These are phyloP conservation scores for Starmerella cellae DNA, from an alignment of 805 yeast genomes.

Conservation along the genomic window DNA sequence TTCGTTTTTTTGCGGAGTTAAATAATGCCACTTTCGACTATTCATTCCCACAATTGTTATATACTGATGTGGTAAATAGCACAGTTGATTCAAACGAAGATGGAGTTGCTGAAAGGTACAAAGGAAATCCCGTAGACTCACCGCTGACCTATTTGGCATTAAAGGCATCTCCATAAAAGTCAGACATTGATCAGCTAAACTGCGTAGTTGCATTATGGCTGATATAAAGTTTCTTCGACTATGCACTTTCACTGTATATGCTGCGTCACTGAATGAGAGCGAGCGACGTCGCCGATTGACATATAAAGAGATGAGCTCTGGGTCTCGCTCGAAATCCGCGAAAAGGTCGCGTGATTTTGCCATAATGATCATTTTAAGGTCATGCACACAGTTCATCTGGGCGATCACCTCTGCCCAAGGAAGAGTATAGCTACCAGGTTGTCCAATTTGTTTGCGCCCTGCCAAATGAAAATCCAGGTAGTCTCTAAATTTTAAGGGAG, in stretches of 20 bases:
- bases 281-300: slow-evolving; percentile 19
- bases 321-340: slow-evolving; percentile 17
- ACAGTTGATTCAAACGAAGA: slow-evolving; percentile 58
- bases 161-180: slow-evolving; percentile 20
- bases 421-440: not conserved
- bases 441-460: too few species aligned
- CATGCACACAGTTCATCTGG: slow-evolving; percentile 29
- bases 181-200: not conserved
- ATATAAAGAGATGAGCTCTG: slow-evolving; percentile 2
- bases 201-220: not conserved
- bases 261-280: slow-evolving; percentile 13
- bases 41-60: slow-evolving; percentile 35
- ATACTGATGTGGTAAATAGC: slow-evolving; percentile 70
- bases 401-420: slow-evolving; percentile 18
- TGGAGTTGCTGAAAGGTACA: slow-evolving; percentile 70
- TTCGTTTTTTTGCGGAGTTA: slow-evolving; percentile 32
- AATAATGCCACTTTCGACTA: slow-evolving; percentile 27
- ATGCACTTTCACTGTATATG: not conserved
- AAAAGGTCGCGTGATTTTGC: slow-evolving; percentile 21
- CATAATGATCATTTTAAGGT: slow-evolving; percentile 24
- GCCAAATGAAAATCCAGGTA: not conserved
- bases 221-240: not conserved
- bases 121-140: slow-evolving; percentile 29
- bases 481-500: not conserved
- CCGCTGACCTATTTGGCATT: slow-evolving; percentile 22